Conservation (phyloP, 164 flowering plant genomes). For the Nymphaea thermarum region DNA sequence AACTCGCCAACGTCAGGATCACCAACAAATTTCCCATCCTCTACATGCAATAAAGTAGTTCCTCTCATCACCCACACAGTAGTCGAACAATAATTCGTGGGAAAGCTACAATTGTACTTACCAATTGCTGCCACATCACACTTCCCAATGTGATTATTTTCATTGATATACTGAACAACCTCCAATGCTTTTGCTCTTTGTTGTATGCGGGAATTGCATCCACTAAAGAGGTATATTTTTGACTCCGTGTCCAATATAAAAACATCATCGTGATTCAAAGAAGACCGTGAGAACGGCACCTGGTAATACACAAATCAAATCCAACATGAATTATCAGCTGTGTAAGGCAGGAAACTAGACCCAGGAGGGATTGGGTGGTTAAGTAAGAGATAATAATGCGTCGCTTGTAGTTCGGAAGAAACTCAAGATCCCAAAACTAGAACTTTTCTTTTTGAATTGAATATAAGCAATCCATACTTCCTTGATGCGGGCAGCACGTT, state of each 20-base stretch:
- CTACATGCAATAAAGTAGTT: constrained; percentile 15
- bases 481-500: constrained; percentile 50
- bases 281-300: constrained; percentile 62
- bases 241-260: constrained; percentile 62
- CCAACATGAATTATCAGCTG: not conserved
- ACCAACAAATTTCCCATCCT: constrained; percentile 69
- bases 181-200: constrained; percentile 75
- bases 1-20: constrained; percentile 72
- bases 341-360: not conserved
- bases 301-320: constrained; percentile 8
- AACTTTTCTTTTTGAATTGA: too few relatives aligned
- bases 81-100: too few relatives aligned
- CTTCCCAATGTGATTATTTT: constrained; percentile 39
- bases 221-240: constrained; percentile 55
- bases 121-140: constrained; percentile 59
- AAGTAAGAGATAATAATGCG: too few relatives aligned
- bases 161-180: constrained; percentile 58
- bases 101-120: constrained; percentile 6
- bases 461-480: constrained; percentile 28
- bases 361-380: too few relatives aligned
- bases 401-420: too few relatives aligned
- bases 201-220: constrained; percentile 56
- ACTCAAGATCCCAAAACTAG: too few relatives aligned
- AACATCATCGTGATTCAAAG: constrained; percentile 60
- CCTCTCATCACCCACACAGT: too few relatives aligned